A percentile compares a stretch with the other conserved stretches of the same genome.
Conservation (phyloP, 2,329 filamentous ascomycete species). For the Trichoderma sp. region DNA sequence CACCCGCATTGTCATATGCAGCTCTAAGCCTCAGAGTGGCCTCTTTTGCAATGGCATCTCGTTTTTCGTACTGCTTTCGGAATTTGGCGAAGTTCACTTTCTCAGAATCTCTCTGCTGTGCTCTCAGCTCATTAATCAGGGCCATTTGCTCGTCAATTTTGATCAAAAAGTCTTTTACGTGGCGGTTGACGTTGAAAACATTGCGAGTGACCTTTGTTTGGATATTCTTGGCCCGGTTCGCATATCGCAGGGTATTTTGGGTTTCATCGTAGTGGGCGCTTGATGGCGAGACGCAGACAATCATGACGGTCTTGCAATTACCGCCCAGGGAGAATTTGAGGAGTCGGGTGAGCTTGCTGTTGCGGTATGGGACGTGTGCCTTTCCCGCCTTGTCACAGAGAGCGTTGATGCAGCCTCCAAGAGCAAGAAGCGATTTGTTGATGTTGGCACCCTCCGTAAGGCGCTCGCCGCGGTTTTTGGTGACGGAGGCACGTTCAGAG, state of each 20-base stretch:
- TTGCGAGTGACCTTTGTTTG: slow-evolving; percentile 99
- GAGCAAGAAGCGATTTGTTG: slow-evolving; percentile 94
- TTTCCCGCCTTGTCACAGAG: slow-evolving; percentile 90
- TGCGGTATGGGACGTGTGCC: slow-evolving; percentile 95
- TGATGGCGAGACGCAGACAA: slow-evolving; percentile 95
- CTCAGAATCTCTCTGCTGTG: slow-evolving; percentile 89
- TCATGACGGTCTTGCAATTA: slow-evolving; percentile 99
- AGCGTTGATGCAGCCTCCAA: slow-evolving; percentile 98
- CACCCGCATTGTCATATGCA: slow-evolving; percentile 79
- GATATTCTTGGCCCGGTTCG: slow-evolving; percentile 98
- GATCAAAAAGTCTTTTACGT: slow-evolving; percentile 98
- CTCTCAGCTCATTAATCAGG: slow-evolving; percentile 94
- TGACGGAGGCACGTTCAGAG: slow-evolving; percentile 93
- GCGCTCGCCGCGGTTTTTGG: slow-evolving; percentile 92
- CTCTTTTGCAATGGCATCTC: slow-evolving; percentile 74
- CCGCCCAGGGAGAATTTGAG: slow-evolving; percentile 97
- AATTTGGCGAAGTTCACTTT: slow-evolving; percentile 83
- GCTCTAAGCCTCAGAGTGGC: slow-evolving; percentile 77
- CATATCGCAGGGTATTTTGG: slow-evolving; percentile 95
- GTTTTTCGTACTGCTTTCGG: slow-evolving; percentile 86
- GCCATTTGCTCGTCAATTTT: slow-evolving; percentile 99
- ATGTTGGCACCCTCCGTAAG: slow-evolving; percentile 96
- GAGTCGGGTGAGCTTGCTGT: slow-evolving; percentile 93
- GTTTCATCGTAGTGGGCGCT: slow-evolving; percentile 98
- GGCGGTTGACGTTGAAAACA: slow-evolving; percentile 97